Evolutionary conservation across 2,329 filamentous ascomycete genomes (phyloP).

Genomic region (Colletotrichum lindemuthianum): DNA sequence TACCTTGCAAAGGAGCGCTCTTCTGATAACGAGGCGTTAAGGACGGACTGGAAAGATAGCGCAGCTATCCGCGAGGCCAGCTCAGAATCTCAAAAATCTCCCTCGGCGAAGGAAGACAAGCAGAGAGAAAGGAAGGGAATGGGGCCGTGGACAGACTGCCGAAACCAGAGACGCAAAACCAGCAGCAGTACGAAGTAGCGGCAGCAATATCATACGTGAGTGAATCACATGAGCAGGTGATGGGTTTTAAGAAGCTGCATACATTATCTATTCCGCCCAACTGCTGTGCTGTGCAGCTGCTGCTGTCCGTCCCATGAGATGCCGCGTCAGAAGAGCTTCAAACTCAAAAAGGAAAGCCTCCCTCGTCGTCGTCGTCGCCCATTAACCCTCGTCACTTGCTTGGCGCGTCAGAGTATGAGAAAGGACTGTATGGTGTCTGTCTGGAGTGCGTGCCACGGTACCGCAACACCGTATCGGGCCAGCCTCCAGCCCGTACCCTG

Average conservation of each 20-base stretch:
- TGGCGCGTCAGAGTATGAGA: too few species aligned
- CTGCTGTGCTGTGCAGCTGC: too few species aligned
- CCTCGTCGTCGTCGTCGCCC: too few species aligned
- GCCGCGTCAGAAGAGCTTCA: not conserved
- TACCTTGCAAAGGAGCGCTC: not conserved
- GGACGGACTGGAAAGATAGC: conserved; percentile 20
- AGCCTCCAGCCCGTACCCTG: not conserved
- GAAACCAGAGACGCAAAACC: conserved; percentile 5
- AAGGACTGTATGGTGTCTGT: not conserved
- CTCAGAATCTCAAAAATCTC: conserved; percentile 23
- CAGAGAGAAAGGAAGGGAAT: conserved; percentile 19
- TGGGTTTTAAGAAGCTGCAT: conserved; percentile 24
- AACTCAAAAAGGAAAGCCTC: not conserved
- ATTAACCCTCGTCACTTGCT: too few species aligned
- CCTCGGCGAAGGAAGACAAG: too few species aligned
- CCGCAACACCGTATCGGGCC: not conserved
- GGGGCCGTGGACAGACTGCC: conserved; percentile 16
- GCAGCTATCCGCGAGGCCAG: conserved; percentile 34
- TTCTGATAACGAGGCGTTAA: not conserved
- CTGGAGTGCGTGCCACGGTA: too few species aligned
- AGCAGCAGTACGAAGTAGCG: not conserved
- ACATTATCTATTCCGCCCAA: too few species aligned
- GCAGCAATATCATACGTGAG: not conserved
- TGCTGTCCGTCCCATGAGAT: too few species aligned
- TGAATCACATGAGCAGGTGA: conserved; percentile 12